A percentile compares a stretch with the other conserved stretches of the same genome.
These are phyloP conservation scores for Prunus kanzakura DNA, from an alignment of 306 rosid species.

Conservation along the genomic window DNA sequence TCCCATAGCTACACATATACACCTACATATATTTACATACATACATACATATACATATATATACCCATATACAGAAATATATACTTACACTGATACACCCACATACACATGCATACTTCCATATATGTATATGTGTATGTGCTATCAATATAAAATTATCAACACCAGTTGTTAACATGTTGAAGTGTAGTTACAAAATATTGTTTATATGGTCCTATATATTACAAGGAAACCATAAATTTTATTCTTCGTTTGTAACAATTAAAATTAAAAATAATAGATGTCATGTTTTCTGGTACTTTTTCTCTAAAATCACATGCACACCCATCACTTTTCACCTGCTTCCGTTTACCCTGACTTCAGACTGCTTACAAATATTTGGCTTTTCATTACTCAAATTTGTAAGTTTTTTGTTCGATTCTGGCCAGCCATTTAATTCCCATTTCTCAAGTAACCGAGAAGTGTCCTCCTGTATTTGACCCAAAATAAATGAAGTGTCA, in stretches of 20 bases:
- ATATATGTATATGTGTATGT: not conserved
- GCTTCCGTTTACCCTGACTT: conserved; percentile 3
- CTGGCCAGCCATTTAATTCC: conserved; percentile 3
- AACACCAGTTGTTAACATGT: not conserved
- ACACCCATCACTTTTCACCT: conserved; percentile 18
- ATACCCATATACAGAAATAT: too few species aligned
- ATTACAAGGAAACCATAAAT: not conserved
- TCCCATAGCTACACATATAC: not conserved
- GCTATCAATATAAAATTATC: not conserved
- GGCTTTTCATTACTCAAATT: not conserved
- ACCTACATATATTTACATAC: not conserved
- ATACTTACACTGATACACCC: not conserved
- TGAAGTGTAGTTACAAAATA: not conserved
- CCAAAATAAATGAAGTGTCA: not conserved
- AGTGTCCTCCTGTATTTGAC: not conserved
- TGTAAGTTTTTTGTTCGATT: not conserved
- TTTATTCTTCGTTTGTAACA: not conserved
- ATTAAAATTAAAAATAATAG: not conserved
- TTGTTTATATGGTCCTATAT: not conserved
- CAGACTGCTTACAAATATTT: not conserved
- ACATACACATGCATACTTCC: too few species aligned
- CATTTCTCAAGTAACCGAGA: not conserved
- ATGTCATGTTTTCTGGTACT: not conserved
- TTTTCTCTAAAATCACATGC: not conserved
- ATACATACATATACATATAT: not conserved